Conservation (phyloP, 805 yeast genomes). For the Myxozyma sirexii region DNA sequence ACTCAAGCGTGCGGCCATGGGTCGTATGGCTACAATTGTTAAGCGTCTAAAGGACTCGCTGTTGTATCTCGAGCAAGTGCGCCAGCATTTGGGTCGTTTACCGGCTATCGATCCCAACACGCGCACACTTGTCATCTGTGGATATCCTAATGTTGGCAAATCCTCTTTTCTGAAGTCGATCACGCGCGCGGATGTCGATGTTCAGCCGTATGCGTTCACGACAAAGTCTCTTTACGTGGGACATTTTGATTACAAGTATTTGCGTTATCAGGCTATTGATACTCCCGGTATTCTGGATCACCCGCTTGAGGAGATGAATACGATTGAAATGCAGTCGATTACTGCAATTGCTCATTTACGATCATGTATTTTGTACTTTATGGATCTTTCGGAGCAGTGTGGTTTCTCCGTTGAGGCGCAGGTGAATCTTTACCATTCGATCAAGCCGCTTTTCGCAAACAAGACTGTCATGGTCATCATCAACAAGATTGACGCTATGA, state of each 20-base stretch:
- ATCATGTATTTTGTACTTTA: constrained; percentile 93
- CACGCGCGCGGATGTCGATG: constrained; percentile 98
- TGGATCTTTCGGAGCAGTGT: constrained; percentile 99
- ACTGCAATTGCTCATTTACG: constrained; percentile 98
- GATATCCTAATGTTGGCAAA: constrained; percentile 99
- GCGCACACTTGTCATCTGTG: constrained; percentile 94
- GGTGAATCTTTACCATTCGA: constrained; percentile 93
- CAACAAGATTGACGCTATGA: constrained; percentile 91
- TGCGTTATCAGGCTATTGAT: constrained; percentile 98
- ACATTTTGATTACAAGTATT: constrained; percentile 96
- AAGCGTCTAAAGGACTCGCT: constrained; percentile 95
- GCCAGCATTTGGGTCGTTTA: constrained; percentile 98
- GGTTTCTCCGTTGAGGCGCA: constrained; percentile 97
- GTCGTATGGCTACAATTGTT: constrained; percentile 98
- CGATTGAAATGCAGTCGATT: constrained; percentile 98
- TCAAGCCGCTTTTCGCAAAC: constrained; percentile 96
- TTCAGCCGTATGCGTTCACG: constrained; percentile 99
- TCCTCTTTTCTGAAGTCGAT: constrained; percentile 90
- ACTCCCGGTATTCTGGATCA: constrained; percentile 99
- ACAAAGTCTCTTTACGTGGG: constrained; percentile 97
- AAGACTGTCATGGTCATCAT: constrained; percentile 94
- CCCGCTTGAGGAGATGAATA: constrained; percentile 99
- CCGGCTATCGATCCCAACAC: constrained; percentile 99
- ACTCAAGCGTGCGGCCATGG: constrained; percentile 96
- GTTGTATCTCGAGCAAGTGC: constrained; percentile 91